A percentile compares a stretch with the other conserved stretches of the same genome.
These are phyloP conservation scores for Abortiporus biennis DNA, from an alignment of 1,284 basidiomycete genomes.

Conservation along the genomic window DNA sequence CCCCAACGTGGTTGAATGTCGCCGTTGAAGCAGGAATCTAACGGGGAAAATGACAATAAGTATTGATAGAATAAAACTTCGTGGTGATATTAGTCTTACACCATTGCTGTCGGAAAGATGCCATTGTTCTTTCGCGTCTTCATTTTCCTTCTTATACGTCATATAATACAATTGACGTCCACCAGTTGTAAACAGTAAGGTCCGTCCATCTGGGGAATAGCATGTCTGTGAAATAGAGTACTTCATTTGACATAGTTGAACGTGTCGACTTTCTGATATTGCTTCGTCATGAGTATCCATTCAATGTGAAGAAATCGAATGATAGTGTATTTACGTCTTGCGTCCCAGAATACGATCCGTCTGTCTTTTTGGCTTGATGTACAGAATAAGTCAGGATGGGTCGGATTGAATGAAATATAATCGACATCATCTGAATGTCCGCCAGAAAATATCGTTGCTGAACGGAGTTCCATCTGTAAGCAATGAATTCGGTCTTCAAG, in stretches of 20 bases:
- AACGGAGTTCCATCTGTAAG: constrained; percentile 59
- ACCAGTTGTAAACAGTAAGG: constrained; percentile 55
- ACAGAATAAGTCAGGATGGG: constrained; percentile 73
- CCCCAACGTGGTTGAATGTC: constrained; percentile 67
- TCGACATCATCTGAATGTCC: constrained; percentile 71
- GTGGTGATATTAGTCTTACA: constrained; percentile 19
- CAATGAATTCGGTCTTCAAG: neutral
- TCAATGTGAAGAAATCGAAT: constrained; percentile 5
- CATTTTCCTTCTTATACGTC: constrained; percentile 43
- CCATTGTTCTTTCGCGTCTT: constrained; percentile 59
- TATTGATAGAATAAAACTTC: neutral
- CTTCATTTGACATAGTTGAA: constrained; percentile 53
- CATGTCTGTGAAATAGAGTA: constrained; percentile 53
- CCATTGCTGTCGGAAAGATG: constrained; percentile 42
- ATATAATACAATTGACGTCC: constrained; percentile 54
- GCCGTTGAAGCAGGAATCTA: constrained; percentile 50
- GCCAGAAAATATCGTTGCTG: constrained; percentile 55
- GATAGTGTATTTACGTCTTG: constrained; percentile 51
- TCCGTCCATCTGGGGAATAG: constrained; percentile 66
- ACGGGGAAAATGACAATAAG: too few relatives aligned
- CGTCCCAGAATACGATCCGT: constrained; percentile 75
- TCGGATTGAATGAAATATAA: constrained; percentile 75
- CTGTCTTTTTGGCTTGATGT: constrained; percentile 70
- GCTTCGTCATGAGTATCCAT: neutral
- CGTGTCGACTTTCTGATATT: constrained; percentile 54